These are phyloP conservation scores for Decorospora gaudefroyi DNA, from an alignment of 2,329 filamentous ascomycete genomes.

Conservation along the genomic window DNA sequence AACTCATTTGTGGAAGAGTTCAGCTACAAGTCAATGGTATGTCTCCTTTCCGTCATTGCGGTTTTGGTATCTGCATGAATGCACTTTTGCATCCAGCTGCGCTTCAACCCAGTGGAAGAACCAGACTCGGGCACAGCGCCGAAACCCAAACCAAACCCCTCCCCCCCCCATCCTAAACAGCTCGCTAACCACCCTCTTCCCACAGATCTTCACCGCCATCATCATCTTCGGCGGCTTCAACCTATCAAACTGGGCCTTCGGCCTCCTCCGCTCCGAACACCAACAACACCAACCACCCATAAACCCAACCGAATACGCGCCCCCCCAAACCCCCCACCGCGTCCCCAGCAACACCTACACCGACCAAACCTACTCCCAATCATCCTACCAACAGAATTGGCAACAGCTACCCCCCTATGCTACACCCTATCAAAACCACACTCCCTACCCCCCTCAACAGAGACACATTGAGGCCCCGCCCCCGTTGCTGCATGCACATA, in stretches of 20 bases:
- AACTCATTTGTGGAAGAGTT: slow-evolving; percentile 93
- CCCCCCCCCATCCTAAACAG: not conserved
- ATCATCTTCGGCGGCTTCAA: slow-evolving; percentile 59
- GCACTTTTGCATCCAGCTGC: not conserved
- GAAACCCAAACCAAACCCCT: not conserved
- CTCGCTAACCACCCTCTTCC: slow-evolving; percentile 15
- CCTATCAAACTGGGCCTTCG: slow-evolving; percentile 64
- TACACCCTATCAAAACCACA: slow-evolving; percentile 27
- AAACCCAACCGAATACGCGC: no score
- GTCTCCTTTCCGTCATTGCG: slow-evolving; percentile 16
- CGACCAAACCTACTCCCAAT: slow-evolving; percentile 22
- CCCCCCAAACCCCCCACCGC: slow-evolving; percentile 42
- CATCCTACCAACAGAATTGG: slow-evolving; percentile 23
- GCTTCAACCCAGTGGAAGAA: not conserved
- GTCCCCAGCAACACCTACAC: slow-evolving; percentile 26
- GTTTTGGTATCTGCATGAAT: not conserved
- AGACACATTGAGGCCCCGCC: slow-evolving; percentile 28
- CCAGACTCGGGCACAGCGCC: no score
- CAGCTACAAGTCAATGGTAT: slow-evolving; percentile 77
- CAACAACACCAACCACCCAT: slow-evolving; percentile 21
- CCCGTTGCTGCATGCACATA: slow-evolving; percentile 33
- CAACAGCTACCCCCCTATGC: slow-evolving; percentile 12
- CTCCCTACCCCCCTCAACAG: slow-evolving; percentile 9
- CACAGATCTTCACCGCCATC: slow-evolving; percentile 55
- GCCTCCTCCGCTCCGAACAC: slow-evolving; percentile 55